Conservation (phyloP, 2,329 filamentous ascomycete genomes). For the Colletotrichum cordylinicola region DNA sequence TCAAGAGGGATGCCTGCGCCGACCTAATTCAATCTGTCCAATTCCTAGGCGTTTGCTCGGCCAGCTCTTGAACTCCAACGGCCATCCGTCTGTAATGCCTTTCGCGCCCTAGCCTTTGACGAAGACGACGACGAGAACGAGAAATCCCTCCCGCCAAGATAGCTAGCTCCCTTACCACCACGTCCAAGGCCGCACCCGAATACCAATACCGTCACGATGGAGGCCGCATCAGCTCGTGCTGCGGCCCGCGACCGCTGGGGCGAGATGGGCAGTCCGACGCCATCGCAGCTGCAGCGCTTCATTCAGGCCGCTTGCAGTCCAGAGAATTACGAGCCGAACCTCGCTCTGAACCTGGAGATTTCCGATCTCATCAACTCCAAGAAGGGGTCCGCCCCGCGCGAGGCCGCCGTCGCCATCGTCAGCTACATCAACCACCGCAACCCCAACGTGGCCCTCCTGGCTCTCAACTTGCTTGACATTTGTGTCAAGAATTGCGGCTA, state of each 20-base stretch:
- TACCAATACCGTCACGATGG: slow-evolving; percentile 62
- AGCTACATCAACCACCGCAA: slow-evolving; percentile 97
- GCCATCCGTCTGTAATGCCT: background rate
- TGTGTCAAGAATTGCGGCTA: slow-evolving; percentile 99
- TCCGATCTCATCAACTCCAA: slow-evolving; percentile 96
- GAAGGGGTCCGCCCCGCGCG: slow-evolving; percentile 93
- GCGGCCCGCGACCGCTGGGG: slow-evolving; percentile 94
- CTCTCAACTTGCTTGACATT: slow-evolving; percentile 92
- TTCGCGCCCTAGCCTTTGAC: background rate
- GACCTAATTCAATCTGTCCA: slow-evolving; percentile 21
- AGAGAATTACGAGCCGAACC: slow-evolving; percentile 97
- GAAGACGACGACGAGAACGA: slow-evolving; percentile 1
- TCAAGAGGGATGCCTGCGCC: slow-evolving; percentile 22
- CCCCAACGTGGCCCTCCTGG: slow-evolving; percentile 90
- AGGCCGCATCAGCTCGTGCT: slow-evolving; percentile 94
- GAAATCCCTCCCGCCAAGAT: slow-evolving; percentile 20
- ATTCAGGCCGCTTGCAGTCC: slow-evolving; percentile 96
- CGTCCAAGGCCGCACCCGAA: slow-evolving; percentile 2
- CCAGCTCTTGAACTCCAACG: slow-evolving; percentile 3
- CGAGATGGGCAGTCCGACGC: slow-evolving; percentile 77
- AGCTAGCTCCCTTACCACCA: slow-evolving; percentile 19
- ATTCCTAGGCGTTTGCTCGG: slow-evolving; percentile 13
- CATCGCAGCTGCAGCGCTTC: slow-evolving; percentile 91
- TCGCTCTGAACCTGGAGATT: slow-evolving; percentile 95
- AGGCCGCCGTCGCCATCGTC: slow-evolving; percentile 92